phyloP scores from a whole-genome alignment of 192 early-diverging fungal species.

The Coemansia sp. region DNA sequence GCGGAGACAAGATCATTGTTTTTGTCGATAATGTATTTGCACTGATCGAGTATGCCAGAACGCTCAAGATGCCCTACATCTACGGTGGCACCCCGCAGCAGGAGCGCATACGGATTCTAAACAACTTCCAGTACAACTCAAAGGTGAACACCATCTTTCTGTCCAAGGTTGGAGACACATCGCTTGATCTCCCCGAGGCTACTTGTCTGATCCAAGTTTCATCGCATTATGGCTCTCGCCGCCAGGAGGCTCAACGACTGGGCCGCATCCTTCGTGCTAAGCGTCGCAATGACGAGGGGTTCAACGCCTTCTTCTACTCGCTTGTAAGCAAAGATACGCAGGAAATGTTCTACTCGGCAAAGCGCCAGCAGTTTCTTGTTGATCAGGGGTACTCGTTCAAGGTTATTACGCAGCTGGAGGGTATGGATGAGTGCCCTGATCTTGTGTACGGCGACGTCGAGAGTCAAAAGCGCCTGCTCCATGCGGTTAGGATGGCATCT shows the following conservation, averaged over 20 bases:
- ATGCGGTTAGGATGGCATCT: conserved; percentile 75
- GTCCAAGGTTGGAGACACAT: conserved; percentile 97
- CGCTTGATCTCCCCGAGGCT: conserved; percentile 97
- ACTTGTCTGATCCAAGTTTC: conserved; percentile 99
- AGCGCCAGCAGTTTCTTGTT: conserved; percentile 98
- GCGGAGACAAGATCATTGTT: conserved; percentile 98
- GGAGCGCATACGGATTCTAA: conserved; percentile 88
- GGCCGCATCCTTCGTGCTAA: conserved; percentile 95
- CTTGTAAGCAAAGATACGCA: conserved; percentile 98
- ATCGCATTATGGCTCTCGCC: conserved; percentile 94
- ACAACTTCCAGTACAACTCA: conserved; percentile 94
- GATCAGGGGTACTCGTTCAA: conserved; percentile 99
- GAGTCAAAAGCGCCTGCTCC: conserved; percentile 82
- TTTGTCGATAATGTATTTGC: conserved; percentile 99
- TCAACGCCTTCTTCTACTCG: conserved; percentile 98
- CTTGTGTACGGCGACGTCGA: conserved; percentile 72
- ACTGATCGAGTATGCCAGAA: conserved; percentile 84
- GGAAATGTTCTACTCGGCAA: conserved; percentile 98
- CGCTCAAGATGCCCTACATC: conserved; percentile 81
- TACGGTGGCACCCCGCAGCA: conserved; percentile 87
- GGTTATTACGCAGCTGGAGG: conserved; percentile 94
- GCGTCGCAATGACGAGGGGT: conserved; percentile 86
- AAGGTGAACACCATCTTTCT: conserved; percentile 85
- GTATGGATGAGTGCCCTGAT: conserved; percentile 76
- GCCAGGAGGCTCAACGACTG: conserved; percentile 98